Percentiles rank a stretch among this genome's conserved stretches.
Conservation (phyloP, 768 basidiomycete species). For the Podaxis sp. region DNA sequence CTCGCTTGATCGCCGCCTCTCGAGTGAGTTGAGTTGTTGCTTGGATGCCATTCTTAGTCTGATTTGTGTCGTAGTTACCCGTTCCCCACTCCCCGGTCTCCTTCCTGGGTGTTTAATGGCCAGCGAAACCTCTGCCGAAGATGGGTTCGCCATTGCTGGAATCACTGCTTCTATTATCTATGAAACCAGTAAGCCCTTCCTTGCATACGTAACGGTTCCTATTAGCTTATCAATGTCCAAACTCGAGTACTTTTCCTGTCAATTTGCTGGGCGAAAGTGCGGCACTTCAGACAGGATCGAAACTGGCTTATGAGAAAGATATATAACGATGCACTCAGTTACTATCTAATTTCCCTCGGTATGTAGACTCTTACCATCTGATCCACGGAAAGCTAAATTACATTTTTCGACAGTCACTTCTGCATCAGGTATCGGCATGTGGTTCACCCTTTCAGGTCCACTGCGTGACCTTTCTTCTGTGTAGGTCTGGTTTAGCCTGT, state of each 20-base stretch:
- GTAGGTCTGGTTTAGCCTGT: neutral
- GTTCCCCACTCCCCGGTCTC: neutral
- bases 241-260: neutral
- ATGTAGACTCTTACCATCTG: neutral
- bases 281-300: neutral
- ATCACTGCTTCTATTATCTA: neutral
- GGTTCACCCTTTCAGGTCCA: neutral
- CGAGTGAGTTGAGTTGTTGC: neutral
- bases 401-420: neutral
- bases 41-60: neutral
- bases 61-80: neutral
- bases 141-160: neutral
- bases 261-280: neutral
- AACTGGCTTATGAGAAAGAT: constrained; percentile 1
- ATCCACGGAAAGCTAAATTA: neutral
- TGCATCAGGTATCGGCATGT: neutral
- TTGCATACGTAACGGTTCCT: neutral
- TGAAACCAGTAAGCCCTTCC: neutral
- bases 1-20: neutral
- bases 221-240: neutral
- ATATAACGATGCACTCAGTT: neutral
- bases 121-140: neutral
- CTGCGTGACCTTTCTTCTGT: neutral
- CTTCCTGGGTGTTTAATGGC: neutral
- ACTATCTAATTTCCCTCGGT: constrained; percentile 1